Base-by-base conservation (phyloP, 805 yeast genomes). In the Hanseniaspora lachancei region DNA sequence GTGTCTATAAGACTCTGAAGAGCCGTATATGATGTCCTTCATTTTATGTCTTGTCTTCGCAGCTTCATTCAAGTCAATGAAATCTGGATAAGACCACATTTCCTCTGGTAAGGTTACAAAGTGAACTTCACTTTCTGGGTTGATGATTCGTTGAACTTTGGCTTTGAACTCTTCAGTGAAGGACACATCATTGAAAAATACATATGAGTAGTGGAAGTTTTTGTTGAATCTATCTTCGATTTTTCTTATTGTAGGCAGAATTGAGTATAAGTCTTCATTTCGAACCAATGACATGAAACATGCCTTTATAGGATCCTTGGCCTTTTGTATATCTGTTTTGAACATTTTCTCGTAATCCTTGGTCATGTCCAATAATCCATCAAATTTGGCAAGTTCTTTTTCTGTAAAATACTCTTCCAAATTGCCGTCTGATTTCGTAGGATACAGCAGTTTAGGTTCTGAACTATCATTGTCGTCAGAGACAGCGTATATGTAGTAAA, bases 61-160 rank as follows among this genome's bases (percentile, higher is more conserved):
- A 23, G 95, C 96, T 69, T 77, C 78, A 20, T 78, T 79, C 67
- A 74, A 76, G 68, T 89, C 95, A 54, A 91, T 79, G 77, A 79
- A 82, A 20, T 73, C 82, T 3, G 97, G 97, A 65, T 80, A 82
- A 1, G 89, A 78, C 96, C 97, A 89, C 66, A 86, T 91, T 62
- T 84, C 87, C 53, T 70, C 65, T 8, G 89, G 89, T 57, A 89
- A 81, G 43, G 74, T 56, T 7, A 91, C 95, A 66, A 81, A 89
- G 66, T 78, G 77, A 49, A 83, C 79, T 39, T 70, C 74, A 48
- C 96, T 95, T 10, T 41, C n/a, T 10, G 50, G 34, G 55, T 84
- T 76, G 34, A 80, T 79, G 56, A 81, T 71, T 2, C 74, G 66
- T 0, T 74, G 57, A 13, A 87, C 77, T 41, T 72, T 69, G 3